Evolutionary conservation across 176 grass and related monocot genomes (phyloP).

Genomic region (Canna indica): DNA sequence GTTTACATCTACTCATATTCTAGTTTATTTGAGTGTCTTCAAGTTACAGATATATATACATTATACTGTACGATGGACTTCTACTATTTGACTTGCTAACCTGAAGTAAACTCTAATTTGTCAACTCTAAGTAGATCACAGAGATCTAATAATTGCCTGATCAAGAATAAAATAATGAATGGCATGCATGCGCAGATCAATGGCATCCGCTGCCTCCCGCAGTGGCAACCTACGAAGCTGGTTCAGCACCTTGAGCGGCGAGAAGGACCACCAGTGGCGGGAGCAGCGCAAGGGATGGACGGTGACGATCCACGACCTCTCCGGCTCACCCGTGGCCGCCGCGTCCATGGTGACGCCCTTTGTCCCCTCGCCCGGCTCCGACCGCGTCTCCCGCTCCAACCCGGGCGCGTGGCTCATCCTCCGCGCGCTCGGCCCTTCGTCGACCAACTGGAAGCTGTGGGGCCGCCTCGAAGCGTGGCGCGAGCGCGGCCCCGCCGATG

Average conservation of each 20-base stretch:
- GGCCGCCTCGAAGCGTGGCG: conserved; percentile 91
- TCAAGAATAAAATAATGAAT: no score
- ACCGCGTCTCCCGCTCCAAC: conserved; percentile 84
- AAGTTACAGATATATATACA: no score
- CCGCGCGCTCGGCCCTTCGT: conserved; percentile 28
- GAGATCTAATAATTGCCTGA: no score
- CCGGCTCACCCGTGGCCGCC: conserved; percentile 67
- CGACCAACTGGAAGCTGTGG: conserved; percentile 85
- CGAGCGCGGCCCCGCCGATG: conserved; percentile 71
- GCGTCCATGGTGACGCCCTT: conserved; percentile 97
- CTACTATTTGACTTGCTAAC: no score
- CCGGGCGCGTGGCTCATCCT: conserved; percentile 90
- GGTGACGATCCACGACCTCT: conserved; percentile 95
- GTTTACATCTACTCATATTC: no score
- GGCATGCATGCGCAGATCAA: neutral
- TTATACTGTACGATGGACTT: no score
- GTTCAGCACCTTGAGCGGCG: neutral
- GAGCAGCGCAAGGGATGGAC: conserved; percentile 94
- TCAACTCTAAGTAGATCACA: no score
- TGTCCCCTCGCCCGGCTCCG: conserved; percentile 81
- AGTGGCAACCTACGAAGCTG: neutral
- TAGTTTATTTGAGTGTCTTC: no score
- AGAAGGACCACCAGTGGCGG: conserved; percentile 11
- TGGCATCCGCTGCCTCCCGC: neutral
- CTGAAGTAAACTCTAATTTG: no score